phyloP scores from a whole-genome alignment of 805 yeast species.

The Candida hungchunana region DNA sequence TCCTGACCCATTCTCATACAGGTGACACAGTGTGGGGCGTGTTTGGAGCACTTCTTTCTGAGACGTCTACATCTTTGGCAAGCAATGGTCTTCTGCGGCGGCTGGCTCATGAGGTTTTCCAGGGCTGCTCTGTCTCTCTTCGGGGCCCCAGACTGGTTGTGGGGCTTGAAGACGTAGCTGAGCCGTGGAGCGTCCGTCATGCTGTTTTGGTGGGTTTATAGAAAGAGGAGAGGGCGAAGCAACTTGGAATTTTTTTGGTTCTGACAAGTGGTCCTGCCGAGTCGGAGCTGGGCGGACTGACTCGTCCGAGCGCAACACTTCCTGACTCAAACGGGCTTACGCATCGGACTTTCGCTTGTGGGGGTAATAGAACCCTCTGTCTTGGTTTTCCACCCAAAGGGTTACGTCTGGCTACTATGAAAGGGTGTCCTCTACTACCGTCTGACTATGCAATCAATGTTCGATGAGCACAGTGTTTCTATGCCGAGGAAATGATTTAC shows the following conservation, averaged over 20 bases:
- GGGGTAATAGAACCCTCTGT: too few species aligned
- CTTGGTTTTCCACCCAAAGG: too few species aligned
- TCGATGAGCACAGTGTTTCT: too few species aligned
- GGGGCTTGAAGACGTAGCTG: constrained; percentile 16
- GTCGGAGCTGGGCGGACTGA: too few species aligned
- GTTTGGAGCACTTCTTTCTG: constrained; percentile 50
- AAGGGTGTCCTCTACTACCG: too few species aligned
- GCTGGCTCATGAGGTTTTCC: constrained; percentile 6
- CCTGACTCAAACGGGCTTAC: too few species aligned
- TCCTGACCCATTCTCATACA: constrained; percentile 40
- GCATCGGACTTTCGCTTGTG: too few species aligned
- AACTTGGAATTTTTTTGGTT: background rate
- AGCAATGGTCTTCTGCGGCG: constrained; percentile 20
- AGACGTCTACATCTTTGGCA: constrained; percentile 27
- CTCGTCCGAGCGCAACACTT: too few species aligned
- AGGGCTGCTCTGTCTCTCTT: constrained; percentile 6
- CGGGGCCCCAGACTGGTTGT: constrained; percentile 14
- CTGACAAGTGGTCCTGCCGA: background rate
- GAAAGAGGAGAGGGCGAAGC: background rate
- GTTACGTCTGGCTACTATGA: too few species aligned
- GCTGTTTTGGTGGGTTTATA: too few species aligned
- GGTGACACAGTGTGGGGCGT: constrained; percentile 44
- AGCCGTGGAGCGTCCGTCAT: constrained; percentile 2
- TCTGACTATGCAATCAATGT: too few species aligned
- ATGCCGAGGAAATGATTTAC: too few species aligned